Percentiles rank a stretch among this genome's conserved stretches.
Evolutionary conservation across 805 yeast genomes (phyloP).

Genomic region (Scheffersomyces amazonensis): DNA sequence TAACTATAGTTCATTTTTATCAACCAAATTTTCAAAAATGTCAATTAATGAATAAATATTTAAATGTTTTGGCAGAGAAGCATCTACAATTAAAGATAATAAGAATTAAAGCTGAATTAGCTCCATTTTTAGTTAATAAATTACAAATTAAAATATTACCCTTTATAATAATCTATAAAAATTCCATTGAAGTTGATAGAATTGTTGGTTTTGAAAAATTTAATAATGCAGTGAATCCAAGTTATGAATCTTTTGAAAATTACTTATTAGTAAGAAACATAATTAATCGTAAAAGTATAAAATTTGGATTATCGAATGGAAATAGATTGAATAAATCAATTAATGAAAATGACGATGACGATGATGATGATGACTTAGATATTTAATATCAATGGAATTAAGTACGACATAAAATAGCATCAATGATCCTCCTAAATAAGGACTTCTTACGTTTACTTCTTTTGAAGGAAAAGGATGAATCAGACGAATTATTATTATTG

Average conservation of each 20-base stretch:
- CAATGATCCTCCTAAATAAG: not conserved
- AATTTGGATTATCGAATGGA: slow-evolving; percentile 2
- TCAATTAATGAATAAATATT: slow-evolving; percentile 49
- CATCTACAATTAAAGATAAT: slow-evolving; percentile 56
- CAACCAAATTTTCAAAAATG: slow-evolving; percentile 63
- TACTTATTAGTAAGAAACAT: slow-evolving; percentile 13
- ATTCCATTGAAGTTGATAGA: slow-evolving; percentile 58
- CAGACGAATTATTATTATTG: not conserved
- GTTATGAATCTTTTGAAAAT: slow-evolving; percentile 47
- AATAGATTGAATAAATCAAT: not conserved
- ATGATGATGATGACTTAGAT: slow-evolving; percentile 1
- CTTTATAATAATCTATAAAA: slow-evolving; percentile 57
- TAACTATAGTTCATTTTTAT: slow-evolving; percentile 59
- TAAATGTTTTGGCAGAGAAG: slow-evolving; percentile 47
- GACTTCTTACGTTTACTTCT: not conserved
- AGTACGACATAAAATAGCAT: not conserved
- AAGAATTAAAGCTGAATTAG: slow-evolving; percentile 56
- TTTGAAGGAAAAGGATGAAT: not conserved
- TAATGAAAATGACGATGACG: not conserved
- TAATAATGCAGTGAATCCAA: slow-evolving; percentile 20
- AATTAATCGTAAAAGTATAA: slow-evolving; percentile 15
- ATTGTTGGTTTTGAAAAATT: slow-evolving; percentile 70
- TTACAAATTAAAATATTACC: slow-evolving; percentile 69
- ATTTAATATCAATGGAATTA: not conserved
- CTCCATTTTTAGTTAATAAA: slow-evolving; percentile 70